phyloP scores from a whole-genome alignment of 768 basidiomycete species.

The Russula earlei region DNA sequence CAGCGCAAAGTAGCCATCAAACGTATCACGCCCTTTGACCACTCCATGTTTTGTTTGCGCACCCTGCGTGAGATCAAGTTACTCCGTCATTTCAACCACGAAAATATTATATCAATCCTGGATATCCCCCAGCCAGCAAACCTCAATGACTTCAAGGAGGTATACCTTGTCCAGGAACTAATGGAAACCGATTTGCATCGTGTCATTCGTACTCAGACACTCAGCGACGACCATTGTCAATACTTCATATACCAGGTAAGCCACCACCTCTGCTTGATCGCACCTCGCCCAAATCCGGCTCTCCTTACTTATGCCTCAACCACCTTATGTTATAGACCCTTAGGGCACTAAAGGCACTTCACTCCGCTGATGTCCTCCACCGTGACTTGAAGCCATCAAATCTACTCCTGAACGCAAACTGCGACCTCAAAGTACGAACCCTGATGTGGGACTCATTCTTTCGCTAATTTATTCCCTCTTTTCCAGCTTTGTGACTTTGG shows the following conservation, averaged over 20 bases:
- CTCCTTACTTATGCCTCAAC: background rate
- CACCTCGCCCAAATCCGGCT: background rate
- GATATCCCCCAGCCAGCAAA: constrained; percentile 78
- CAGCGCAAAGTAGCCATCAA: constrained; percentile 94
- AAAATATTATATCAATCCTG: constrained; percentile 90
- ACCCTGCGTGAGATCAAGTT: constrained; percentile 95
- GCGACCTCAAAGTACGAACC: constrained; percentile 75
- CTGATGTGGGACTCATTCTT: background rate
- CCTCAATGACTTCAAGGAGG: constrained; percentile 77
- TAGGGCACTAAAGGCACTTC: constrained; percentile 88
- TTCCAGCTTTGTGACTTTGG: constrained; percentile 77
- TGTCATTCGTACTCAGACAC: constrained; percentile 88
- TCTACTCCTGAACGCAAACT: constrained; percentile 90
- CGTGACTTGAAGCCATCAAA: constrained; percentile 97
- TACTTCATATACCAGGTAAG: constrained; percentile 93
- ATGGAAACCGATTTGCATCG: constrained; percentile 96
- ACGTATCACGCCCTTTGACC: constrained; percentile 92
- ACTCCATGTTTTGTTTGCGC: constrained; percentile 87
- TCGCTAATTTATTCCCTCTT: background rate
- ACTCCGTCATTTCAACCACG: constrained; percentile 75
- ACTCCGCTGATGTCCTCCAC: constrained; percentile 90
- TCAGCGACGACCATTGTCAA: constrained; percentile 92
- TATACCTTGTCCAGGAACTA: constrained; percentile 65
- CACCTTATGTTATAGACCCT: constrained; percentile 49
- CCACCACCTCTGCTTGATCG: background rate